Evolutionary conservation across 2,329 filamentous ascomycete genomes (phyloP), one percentile per base, ranked within the genome.

Genomic region (Simplicillium sp.): DNA sequence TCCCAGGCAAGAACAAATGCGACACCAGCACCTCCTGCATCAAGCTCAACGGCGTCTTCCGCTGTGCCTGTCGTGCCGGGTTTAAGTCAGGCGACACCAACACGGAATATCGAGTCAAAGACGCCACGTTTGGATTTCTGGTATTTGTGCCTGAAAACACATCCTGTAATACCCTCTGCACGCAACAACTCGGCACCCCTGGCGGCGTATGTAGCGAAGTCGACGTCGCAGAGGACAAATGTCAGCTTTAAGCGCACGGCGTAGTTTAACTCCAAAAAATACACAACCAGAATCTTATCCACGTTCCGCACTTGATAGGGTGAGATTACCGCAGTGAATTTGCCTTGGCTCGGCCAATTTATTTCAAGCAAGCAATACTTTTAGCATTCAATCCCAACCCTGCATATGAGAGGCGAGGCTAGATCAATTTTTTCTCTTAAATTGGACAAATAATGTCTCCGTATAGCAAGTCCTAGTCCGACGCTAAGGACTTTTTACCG

Each of bases 131-230:
- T 14, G 37, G 37, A 12, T 32, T 16, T 29, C 16, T 38, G 12
- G 37, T 38, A 14, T 38, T 38, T 38, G 37, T 38, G 3, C 37
- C 37, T 17, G 37, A 38, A 17, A 20, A 25, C 12, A 38, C 37
- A 28, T 18, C 29, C 6, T 38, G 37, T 29, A 38, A 38, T 14
- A 38, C 37, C 12, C 28, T 38, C n/a, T 38, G 37, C 29, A 16
- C 12, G 8, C 29, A 38, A 14, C 37, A 38, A 29, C 15, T 38
- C 12, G 37, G 37, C 13, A 29, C 37, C 11, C 3, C 12, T 18
- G 28, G 25, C 13, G 37, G 37, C 13, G 12, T 38, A 3, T 38
- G 37, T 20, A 29, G 25, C 11, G 37, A 38, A 31, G 37, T 38
- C 15, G 28, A 32, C n/a, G 17, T 16, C 17, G 37, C 37, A 8